Evolutionary conservation across 805 yeast genomes (phyloP).

Genomic region (Wickerhamiella lipophila): DNA sequence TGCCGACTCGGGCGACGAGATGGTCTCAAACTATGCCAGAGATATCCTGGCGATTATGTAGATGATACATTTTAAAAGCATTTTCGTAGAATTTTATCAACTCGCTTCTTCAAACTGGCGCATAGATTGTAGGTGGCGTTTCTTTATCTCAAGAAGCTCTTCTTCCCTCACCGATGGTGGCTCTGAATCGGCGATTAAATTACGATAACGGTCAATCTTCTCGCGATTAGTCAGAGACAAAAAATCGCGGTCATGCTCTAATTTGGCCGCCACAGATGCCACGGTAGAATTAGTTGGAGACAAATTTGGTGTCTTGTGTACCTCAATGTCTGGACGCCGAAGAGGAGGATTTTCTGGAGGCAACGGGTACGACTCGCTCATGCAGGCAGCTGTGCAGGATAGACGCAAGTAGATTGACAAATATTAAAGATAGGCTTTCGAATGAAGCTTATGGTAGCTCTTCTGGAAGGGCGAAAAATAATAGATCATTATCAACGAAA

Average conservation of each 20-base stretch:
- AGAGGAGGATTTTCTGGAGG: neutral
- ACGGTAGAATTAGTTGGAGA: neutral
- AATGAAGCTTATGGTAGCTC: too few species aligned
- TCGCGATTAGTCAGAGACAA: neutral
- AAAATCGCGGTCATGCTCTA: neutral
- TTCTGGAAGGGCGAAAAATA: too few species aligned
- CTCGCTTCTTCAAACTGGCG: neutral
- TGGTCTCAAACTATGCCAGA: conserved; percentile 7
- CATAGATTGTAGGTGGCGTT: neutral
- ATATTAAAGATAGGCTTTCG: too few species aligned
- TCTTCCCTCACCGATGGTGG: neutral
- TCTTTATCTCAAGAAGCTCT: neutral
- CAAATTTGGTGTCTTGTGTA: neutral
- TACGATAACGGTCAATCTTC: neutral
- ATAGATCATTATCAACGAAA: too few species aligned
- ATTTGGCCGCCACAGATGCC: neutral
- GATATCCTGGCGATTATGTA: conserved; percentile 6
- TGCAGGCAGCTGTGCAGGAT: neutral
- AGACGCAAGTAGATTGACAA: neutral
- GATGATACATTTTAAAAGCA: neutral
- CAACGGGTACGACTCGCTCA: neutral
- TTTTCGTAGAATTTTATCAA: too few species aligned
- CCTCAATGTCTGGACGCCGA: neutral
- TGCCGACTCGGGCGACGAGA: conserved; percentile 2
- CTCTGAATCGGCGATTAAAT: neutral